phyloP scores from a whole-genome alignment of 106 monocot genomes.

The Phalaenopsis aphrodite region DNA sequence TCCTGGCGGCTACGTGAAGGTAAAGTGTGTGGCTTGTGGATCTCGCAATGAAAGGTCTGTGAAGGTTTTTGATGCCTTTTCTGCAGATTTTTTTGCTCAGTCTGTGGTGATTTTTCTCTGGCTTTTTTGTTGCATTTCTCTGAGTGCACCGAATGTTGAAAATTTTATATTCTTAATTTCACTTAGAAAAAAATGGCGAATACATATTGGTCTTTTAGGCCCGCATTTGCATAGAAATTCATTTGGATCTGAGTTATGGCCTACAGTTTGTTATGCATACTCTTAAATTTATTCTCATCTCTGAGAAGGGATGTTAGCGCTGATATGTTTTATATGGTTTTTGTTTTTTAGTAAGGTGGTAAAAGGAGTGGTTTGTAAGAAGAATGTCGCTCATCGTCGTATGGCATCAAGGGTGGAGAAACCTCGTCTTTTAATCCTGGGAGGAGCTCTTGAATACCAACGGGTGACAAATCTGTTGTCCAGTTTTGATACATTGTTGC shows the following conservation, averaged over 20 bases:
- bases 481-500: conserved; percentile 90
- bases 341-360: conserved; percentile 52
- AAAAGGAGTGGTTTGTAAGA: conserved; percentile 91
- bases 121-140: background rate
- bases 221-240: background rate
- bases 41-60: conserved; percentile 60
- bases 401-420: conserved; percentile 72
- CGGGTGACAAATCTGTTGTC: conserved; percentile 68
- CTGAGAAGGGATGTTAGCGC: background rate
- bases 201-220: background rate
- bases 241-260: background rate
- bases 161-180: background rate
- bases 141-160: background rate
- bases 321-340: conserved; percentile 12
- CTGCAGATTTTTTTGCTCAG: background rate
- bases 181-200: background rate
- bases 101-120: background rate
- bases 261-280: conserved; percentile 3
- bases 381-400: conserved; percentile 77
- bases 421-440: conserved; percentile 78
- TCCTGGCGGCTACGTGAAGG: conserved; percentile 76
- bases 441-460: conserved; percentile 94
- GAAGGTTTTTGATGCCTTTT: background rate
- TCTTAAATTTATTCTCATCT: background rate
- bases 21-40: conserved; percentile 85